Evolutionary conservation across 2,329 filamentous ascomycete species (phyloP), one percentile per base, ranked within the genome.

Genomic region (Fusarium bulbicola): DNA sequence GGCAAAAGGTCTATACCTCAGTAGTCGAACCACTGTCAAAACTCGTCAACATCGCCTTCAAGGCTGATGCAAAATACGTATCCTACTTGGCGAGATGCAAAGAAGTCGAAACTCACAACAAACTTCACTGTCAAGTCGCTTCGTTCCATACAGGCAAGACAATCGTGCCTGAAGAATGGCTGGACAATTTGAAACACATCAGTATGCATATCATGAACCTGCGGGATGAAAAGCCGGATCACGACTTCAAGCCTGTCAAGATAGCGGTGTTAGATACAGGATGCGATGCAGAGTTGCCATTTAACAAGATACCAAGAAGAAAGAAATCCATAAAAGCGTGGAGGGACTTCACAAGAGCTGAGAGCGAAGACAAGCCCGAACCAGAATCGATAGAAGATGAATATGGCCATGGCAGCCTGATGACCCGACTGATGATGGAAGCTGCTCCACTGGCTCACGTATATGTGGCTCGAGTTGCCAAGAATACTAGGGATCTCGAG

Each of bases 301-400:
- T 59, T 28, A 18, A 1, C 5, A 59, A 40, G 12, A 34, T 21
- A 11, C 9, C 28, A 0, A 52, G n/a, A 1, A n/a, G 34, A 1
- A 42, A 21, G 10, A 36, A 42, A 0, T 52, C 16, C 0, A n/a
- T 53, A 9, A 28, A 4, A 0, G 21, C 26, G 0, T 40, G 57
- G 36, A 59, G 7, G 2, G 57, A 59, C 3, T 53, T 52, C 13
- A 5, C 21, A 6, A 14, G 2, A 5, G 1, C 13, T 13, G 1
- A 0, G 1, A n/a, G 10, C 24, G 26, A 30, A 0, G 52, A 24
- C 4, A 20, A 0, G 1, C 0, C 9, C 9, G 16, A 3, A 14
- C 0, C 6, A 37, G 5, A 1, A 0, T 9, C 1, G 0, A 54
- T 54, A 36, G 26, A 54, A 14, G 57, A 59, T 6, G 26, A 26